Conservation (phyloP, 371 early-diverging fungal genomes). For the Rhizopus sp. region DNA sequence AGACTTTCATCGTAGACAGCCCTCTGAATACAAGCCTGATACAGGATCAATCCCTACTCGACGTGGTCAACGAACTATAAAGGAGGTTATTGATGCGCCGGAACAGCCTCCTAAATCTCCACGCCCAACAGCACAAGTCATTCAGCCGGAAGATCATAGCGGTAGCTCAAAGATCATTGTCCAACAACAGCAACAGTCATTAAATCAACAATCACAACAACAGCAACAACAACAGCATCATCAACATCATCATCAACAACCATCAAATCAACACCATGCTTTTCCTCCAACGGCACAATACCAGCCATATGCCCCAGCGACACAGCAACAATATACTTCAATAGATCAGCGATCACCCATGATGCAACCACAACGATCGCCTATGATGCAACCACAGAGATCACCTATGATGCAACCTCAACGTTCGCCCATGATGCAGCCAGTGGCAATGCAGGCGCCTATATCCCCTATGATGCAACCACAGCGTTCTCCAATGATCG, state of each 20-base stretch:
- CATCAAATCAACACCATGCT: slow-evolving; percentile 2
- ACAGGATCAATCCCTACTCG: slow-evolving; percentile 19
- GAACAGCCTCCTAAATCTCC: slow-evolving; percentile 30
- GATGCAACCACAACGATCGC: slow-evolving; percentile 24
- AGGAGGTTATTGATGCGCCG: slow-evolving; percentile 6
- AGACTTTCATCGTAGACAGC: slow-evolving; percentile 7
- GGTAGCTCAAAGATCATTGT: slow-evolving; percentile 1
- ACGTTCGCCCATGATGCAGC: slow-evolving; percentile 18
- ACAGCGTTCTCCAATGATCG: slow-evolving; percentile 12
- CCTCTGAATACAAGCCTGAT: slow-evolving; percentile 28
- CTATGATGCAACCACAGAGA: slow-evolving; percentile 23
- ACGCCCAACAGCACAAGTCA: slow-evolving; percentile 20
- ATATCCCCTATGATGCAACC: slow-evolving; percentile 26
- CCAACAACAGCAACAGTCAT: slow-evolving; percentile 6
- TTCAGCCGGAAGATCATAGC: neutral
- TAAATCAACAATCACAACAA: slow-evolving; percentile 8
- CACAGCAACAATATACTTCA: slow-evolving; percentile 5
- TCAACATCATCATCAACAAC: slow-evolving; percentile 14
- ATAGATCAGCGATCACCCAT: slow-evolving; percentile 18
- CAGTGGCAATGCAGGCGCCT: slow-evolving; percentile 5
- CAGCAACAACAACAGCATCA: slow-evolving; percentile 15
- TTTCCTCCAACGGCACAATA: neutral
- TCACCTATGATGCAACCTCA: slow-evolving; percentile 25
- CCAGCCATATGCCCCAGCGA: slow-evolving; percentile 7
- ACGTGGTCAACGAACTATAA: neutral